phyloP scores from a whole-genome alignment of 192 early-diverging fungal genomes.

The Dissophora globulifera region DNA sequence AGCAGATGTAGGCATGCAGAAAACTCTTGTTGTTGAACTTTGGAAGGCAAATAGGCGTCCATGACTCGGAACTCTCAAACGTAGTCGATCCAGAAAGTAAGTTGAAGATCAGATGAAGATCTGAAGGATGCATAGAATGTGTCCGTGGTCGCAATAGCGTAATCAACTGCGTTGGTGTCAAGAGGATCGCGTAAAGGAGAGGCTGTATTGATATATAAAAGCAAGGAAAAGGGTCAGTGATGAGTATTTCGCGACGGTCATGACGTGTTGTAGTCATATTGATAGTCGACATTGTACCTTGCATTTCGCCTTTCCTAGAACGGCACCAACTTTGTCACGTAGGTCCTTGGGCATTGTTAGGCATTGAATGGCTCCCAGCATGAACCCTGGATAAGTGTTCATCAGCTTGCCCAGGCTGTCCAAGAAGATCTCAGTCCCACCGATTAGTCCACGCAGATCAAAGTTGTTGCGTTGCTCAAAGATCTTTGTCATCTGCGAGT shows the following conservation, averaged over 20 bases:
- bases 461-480: conserved; percentile 89
- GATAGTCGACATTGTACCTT: conserved; percentile 60
- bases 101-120: conserved; percentile 85
- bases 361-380: conserved; percentile 81
- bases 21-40: conserved; percentile 89
- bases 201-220: too few species aligned
- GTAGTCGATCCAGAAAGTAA: conserved; percentile 78
- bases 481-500: conserved; percentile 81
- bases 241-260: too few species aligned
- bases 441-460: conserved; percentile 86
- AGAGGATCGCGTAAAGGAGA: conserved; percentile 82
- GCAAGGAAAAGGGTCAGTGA: too few species aligned
- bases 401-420: conserved; percentile 80
- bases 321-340: conserved; percentile 74
- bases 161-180: conserved; percentile 81
- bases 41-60: conserved; percentile 96
- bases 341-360: conserved; percentile 73
- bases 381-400: conserved; percentile 75
- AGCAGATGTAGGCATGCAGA: conserved; percentile 88
- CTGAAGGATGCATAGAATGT: conserved; percentile 82
- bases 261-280: too few species aligned
- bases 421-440: conserved; percentile 85
- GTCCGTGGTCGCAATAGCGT: conserved; percentile 78
- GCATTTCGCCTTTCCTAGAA: conserved; percentile 63
- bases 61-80: conserved; percentile 86